Conservation (phyloP, 2,329 filamentous ascomycete species). For the Penicillium sp. region DNA sequence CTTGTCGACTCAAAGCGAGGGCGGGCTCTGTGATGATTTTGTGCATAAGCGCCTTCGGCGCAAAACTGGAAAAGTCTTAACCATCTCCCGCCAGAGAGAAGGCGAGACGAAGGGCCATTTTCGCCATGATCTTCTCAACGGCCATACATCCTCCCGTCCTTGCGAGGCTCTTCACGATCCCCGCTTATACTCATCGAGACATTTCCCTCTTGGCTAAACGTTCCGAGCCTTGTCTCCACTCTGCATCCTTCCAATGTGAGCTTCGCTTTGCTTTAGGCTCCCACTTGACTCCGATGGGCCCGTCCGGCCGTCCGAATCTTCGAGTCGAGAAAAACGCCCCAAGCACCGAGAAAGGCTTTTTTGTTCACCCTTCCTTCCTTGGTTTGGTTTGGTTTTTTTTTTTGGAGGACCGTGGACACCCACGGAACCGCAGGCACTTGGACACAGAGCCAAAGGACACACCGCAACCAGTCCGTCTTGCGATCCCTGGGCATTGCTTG, state of each 20-base stretch:
- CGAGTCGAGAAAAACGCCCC: neutral
- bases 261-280: neutral
- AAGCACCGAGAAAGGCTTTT: too few species aligned
- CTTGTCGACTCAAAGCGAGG: conserved; percentile 6
- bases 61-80: conserved; percentile 6
- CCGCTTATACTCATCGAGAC: neutral
- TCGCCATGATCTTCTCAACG: too few species aligned
- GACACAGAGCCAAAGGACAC: neutral
- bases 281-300: neutral
- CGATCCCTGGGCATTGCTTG: conserved; percentile 12
- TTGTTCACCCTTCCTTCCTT: too few species aligned
- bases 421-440: too few species aligned
- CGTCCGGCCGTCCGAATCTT: neutral
- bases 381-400: too few species aligned
- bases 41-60: conserved; percentile 17
- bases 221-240: conserved; percentile 5
- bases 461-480: neutral
- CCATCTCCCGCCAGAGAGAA: too few species aligned
- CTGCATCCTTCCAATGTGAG: neutral
- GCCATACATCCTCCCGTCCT: neutral
- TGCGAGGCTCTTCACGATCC: neutral
- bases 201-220: neutral
- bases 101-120: too few species aligned
- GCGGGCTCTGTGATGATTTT: conserved; percentile 7
- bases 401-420: too few species aligned